These are phyloP conservation scores for Neurospora tetraspora DNA, from an alignment of 495 filamentous ascomycete species.

Conservation along the genomic window DNA sequence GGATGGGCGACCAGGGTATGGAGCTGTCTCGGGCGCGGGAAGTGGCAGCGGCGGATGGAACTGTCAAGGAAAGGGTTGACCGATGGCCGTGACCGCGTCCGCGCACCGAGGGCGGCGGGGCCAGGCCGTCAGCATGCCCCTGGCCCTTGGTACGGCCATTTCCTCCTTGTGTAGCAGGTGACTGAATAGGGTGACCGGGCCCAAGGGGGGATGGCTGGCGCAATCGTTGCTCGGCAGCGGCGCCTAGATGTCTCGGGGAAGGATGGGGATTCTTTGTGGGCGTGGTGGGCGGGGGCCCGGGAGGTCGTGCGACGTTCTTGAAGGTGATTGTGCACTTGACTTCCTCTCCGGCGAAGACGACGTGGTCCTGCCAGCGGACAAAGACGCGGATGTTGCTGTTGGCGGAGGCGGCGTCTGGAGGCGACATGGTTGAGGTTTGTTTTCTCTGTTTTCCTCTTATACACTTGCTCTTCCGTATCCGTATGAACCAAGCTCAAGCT, in stretches of 20 bases:
- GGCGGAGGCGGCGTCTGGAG: background rate
- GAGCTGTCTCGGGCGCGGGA: constrained; percentile 28
- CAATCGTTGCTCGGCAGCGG: constrained; percentile 7
- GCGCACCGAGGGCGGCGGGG: constrained; percentile 28
- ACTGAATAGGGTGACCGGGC: constrained; percentile 1
- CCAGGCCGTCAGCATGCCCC: constrained; percentile 19
- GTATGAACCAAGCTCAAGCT: background rate
- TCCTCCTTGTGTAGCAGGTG: background rate
- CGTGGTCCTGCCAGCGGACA: constrained; percentile 82
- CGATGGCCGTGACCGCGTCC: constrained; percentile 34
- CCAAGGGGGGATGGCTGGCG: constrained; percentile 17
- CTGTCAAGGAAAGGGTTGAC: constrained; percentile 48
- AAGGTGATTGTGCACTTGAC: constrained; percentile 93
- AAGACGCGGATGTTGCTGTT: constrained; percentile 80
- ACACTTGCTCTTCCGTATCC: background rate
- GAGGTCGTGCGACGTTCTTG: constrained; percentile 57
- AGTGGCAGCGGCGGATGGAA: constrained; percentile 30
- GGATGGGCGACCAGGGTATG: constrained; percentile 15
- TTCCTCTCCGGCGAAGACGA: constrained; percentile 90
- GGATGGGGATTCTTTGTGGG: background rate
- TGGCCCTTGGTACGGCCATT: constrained; percentile 7
- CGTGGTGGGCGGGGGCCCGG: background rate
- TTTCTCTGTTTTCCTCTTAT: background rate
- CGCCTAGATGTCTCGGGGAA: background rate
- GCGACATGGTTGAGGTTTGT: background rate